These are phyloP conservation scores for Psophocarpus tetragonolobus DNA, from an alignment of 306 rosid species.

Conservation along the genomic window DNA sequence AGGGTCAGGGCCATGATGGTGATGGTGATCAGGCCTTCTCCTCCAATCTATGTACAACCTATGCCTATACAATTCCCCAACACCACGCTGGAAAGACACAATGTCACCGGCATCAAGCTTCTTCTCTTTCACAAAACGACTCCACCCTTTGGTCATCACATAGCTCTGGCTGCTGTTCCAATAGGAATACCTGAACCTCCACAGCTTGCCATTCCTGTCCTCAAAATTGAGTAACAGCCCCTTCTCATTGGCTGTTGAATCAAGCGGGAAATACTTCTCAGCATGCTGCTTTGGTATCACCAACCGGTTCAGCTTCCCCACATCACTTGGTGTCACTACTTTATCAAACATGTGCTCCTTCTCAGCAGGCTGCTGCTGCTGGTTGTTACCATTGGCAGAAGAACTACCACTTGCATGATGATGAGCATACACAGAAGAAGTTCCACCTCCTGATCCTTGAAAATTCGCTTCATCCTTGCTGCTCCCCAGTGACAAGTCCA, in stretches of 20 bases:
- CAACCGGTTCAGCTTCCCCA: conserved; percentile 84
- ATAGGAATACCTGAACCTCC: conserved; percentile 90
- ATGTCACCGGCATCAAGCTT: conserved; percentile 83
- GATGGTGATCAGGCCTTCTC: conserved; percentile 43
- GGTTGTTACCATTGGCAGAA: background rate
- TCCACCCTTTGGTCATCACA: conserved; percentile 96
- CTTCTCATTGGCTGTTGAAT: conserved; percentile 70
- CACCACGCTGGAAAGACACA: conserved; percentile 81
- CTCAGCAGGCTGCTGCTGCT: conserved; percentile 27
- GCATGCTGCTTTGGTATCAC: conserved; percentile 90
- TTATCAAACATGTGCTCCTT: conserved; percentile 90
- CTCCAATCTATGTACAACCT: conserved; percentile 75
- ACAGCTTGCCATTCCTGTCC: conserved; percentile 67
- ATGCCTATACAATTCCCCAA: conserved; percentile 56
- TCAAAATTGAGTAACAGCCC: conserved; percentile 73
- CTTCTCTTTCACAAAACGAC: conserved; percentile 89
- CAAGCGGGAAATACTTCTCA: conserved; percentile 79
- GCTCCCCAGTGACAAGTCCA: conserved; percentile 50
- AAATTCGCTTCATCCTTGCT: conserved; percentile 29
- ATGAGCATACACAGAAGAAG: background rate
- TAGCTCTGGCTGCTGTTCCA: conserved; percentile 97
- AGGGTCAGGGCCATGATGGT: conserved; percentile 23
- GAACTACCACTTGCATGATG: conserved; percentile 6
- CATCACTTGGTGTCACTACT: conserved; percentile 89
- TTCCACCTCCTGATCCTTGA: background rate